Base-by-base conservation (phyloP, 2,329 filamentous ascomycete genomes). In the Leptographium procerum region DNA sequence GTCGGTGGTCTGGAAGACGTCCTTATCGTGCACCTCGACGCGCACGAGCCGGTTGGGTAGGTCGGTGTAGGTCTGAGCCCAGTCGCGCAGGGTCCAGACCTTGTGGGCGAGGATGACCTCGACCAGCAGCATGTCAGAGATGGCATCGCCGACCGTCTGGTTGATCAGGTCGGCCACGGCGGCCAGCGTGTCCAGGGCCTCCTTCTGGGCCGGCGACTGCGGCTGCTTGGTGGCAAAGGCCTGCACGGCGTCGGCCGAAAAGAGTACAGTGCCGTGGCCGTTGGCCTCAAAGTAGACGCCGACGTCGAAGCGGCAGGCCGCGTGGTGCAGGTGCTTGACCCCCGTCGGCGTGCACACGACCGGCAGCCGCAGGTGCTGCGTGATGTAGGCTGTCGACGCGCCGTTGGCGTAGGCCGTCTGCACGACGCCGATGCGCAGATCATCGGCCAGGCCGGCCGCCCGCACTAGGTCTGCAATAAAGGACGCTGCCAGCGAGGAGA, bases 271-370 rank as follows among this genome's bases (percentile, higher is more conserved):
- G 64, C 94, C 94, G 72, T 99, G 94, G 33, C 94, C 94, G 70
- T 99, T 99, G 64, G 94, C 94, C 76, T 99, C 94, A 68, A 99
- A 99, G 77, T 99, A 99, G 56, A 97, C 90, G 59, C 94, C 94
- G 58, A 97, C 86, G 67, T 99, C 94, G 66, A 95, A 96, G 64
- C 91, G 89, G 67, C 89, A 85, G 45, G 94, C 94, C n/a, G 90
- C 94, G 69, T 97, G 94, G 74, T 99, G 94, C 62, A 99, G 82
- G 73, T 96, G 89, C 79, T 99, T 99, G 62, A 99, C 94, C 64
- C 94, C 94, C 0, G 94, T 99, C 16, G 90, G 86, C 1, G 94
- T 97, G 79, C 89, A 96, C 60, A 95, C 86, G 26, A 96, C 89
- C 54, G 91, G 91, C 48, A 99, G 84, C 67, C 88, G 87, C 58